These are phyloP conservation scores for Cladophialophora chaetospira DNA, from an alignment of 2,329 filamentous ascomycete species.

Conservation along the genomic window DNA sequence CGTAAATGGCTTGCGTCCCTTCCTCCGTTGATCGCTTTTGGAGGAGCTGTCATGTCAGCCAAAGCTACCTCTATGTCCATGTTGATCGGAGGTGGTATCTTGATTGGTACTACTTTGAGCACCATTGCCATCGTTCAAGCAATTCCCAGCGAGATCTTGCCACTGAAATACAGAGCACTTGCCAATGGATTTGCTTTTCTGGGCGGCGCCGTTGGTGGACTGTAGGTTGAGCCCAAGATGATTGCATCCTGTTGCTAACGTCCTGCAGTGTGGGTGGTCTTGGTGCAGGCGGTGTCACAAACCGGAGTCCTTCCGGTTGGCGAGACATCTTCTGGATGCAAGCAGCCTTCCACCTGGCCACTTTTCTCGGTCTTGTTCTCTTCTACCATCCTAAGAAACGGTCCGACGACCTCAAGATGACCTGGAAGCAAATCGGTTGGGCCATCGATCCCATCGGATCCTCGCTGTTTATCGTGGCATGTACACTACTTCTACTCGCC, in stretches of 20 bases:
- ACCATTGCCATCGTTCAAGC: slow-evolving; percentile 59
- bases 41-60: slow-evolving; percentile 57
- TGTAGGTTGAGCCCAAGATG: slow-evolving; percentile 44
- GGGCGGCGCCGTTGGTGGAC: slow-evolving; percentile 54
- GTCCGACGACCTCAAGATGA: slow-evolving; percentile 43
- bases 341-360: slow-evolving; percentile 55
- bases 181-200: slow-evolving; percentile 58
- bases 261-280: slow-evolving; percentile 49
- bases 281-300: slow-evolving; percentile 56
- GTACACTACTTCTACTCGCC: slow-evolving; percentile 49
- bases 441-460: slow-evolving; percentile 54
- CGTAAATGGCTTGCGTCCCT: slow-evolving; percentile 56
- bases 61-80: slow-evolving; percentile 59
- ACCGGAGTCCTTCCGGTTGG: slow-evolving; percentile 52
- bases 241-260: not conserved
- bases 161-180: slow-evolving; percentile 58
- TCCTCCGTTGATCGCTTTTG: slow-evolving; percentile 57
- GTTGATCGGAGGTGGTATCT: slow-evolving; percentile 59
- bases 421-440: slow-evolving; percentile 47
- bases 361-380: slow-evolving; percentile 50
- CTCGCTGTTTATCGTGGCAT: slow-evolving; percentile 46
- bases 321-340: slow-evolving; percentile 63
- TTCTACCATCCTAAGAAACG: slow-evolving; percentile 52
- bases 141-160: slow-evolving; percentile 59
- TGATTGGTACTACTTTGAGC: slow-evolving; percentile 58